Conservation (phyloP, 257 asterid genomes). For the Rubia yunnanensis region DNA sequence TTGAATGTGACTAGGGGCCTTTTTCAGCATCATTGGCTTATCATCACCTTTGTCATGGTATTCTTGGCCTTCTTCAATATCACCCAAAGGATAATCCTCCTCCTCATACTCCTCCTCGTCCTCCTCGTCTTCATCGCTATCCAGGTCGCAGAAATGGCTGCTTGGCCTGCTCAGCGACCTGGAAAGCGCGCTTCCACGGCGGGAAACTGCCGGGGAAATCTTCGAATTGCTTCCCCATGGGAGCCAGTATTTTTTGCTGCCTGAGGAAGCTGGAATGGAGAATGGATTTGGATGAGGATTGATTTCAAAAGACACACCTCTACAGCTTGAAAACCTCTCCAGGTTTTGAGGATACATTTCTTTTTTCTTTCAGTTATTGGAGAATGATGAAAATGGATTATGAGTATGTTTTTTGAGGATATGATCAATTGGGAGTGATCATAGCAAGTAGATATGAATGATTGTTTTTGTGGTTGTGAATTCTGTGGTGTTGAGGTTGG, state of each 20-base stretch:
- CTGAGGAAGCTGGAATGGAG: constrained; percentile 21
- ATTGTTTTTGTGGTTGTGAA: neutral
- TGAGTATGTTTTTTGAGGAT: neutral
- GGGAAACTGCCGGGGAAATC: constrained; percentile 26
- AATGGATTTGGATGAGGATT: constrained; percentile 51
- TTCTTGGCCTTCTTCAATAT: constrained; percentile 43
- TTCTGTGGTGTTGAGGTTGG: neutral
- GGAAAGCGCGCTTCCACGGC: constrained; percentile 19
- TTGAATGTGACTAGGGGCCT: constrained; percentile 12
- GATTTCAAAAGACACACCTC: constrained; percentile 74
- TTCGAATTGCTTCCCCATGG: constrained; percentile 39
- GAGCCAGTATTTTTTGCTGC: constrained; percentile 28
- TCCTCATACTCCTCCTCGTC: constrained; percentile 15
- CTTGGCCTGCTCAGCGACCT: constrained; percentile 51
- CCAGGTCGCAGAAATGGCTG: constrained; percentile 69
- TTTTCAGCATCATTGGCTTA: neutral
- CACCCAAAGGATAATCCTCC: constrained; percentile 17
- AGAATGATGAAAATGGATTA: neutral
- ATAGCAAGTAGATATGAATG: neutral
- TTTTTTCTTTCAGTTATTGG: neutral
- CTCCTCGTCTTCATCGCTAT: constrained; percentile 14
- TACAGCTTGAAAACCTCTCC: constrained; percentile 52
- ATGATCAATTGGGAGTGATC: neutral
- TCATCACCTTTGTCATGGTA: constrained; percentile 8
- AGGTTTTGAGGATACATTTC: constrained; percentile 26